phyloP scores from a whole-genome alignment of 495 filamentous ascomycete species.

The Hyaloscypha hepaticicola region DNA sequence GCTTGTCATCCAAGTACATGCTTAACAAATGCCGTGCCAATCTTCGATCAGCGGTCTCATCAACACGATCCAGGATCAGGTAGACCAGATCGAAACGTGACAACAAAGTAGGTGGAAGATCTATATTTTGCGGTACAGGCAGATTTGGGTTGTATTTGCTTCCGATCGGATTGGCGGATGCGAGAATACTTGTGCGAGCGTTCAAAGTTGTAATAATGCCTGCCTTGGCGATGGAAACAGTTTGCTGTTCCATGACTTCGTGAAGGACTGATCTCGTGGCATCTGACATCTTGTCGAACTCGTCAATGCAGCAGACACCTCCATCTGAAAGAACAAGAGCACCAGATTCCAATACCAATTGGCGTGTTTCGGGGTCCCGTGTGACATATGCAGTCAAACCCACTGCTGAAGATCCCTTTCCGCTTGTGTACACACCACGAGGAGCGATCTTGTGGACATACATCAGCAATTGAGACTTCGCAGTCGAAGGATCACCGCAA shows the following conservation, averaged over 20 bases:
- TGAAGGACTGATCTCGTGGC: constrained; percentile 93
- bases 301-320: constrained; percentile 97
- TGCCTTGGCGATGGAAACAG: constrained; percentile 96
- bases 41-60: constrained; percentile 83
- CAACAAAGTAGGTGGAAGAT: constrained; percentile 90
- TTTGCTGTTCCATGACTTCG: constrained; percentile 99
- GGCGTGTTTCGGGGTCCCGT: constrained; percentile 89
- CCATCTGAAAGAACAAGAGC: constrained; percentile 94
- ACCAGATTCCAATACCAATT: constrained; percentile 94
- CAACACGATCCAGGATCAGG: constrained; percentile 88
- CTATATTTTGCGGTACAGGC: constrained; percentile 96
- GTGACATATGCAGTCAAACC: constrained; percentile 98
- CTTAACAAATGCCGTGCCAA: constrained; percentile 89
- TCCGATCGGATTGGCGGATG: constrained; percentile 96
- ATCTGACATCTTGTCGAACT: constrained; percentile 99
- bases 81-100: constrained; percentile 97
- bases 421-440: constrained; percentile 94
- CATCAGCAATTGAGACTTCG: constrained; percentile 90
- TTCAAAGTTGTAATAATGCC: constrained; percentile 99
- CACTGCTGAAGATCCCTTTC: constrained; percentile 95
- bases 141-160: constrained; percentile 95
- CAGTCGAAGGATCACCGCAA: constrained; percentile 93
- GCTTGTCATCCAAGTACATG: constrained; percentile 95
- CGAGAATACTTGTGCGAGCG: constrained; percentile 88
- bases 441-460: constrained; percentile 98